These are phyloP conservation scores for Rubia yunnanensis DNA, from an alignment of 257 asterid species.

Conservation along the genomic window DNA sequence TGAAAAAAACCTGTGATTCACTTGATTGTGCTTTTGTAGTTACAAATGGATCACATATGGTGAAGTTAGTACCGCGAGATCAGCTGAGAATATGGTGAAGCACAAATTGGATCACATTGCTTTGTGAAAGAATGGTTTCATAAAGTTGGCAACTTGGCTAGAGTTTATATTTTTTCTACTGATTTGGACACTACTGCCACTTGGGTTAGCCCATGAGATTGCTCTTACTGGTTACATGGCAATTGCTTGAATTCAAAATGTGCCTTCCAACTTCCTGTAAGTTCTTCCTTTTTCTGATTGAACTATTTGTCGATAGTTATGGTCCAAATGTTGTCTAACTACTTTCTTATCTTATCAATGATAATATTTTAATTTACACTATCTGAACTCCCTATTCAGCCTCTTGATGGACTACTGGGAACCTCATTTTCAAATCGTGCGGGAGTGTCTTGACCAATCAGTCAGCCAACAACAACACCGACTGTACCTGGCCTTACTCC, in stretches of 20 bases:
- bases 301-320: not conserved
- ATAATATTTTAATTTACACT: not conserved
- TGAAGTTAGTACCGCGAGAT: constrained; percentile 50
- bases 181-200: no score
- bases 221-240: constrained; percentile 77
- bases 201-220: constrained; percentile 86
- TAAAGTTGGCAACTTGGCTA: no score
- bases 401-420: constrained; percentile 72
- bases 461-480: constrained; percentile 34
- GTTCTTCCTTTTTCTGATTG: constrained; percentile 17
- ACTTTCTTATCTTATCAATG: not conserved
- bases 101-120: no score
- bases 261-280: constrained; percentile 78
- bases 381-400: constrained; percentile 36
- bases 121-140: no score
- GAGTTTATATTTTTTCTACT: no score
- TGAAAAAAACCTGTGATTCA: not conserved
- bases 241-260: constrained; percentile 86
- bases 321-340: not conserved
- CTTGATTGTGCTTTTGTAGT: constrained; percentile 15
- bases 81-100: no score
- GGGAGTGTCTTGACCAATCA: constrained; percentile 35
- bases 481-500: constrained; percentile 21
- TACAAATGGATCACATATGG: constrained; percentile 67
- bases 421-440: constrained; percentile 38